Evolutionary conservation across 192 early-diverging fungal species (phyloP).

Genomic region (Backusella westeae): DNA sequence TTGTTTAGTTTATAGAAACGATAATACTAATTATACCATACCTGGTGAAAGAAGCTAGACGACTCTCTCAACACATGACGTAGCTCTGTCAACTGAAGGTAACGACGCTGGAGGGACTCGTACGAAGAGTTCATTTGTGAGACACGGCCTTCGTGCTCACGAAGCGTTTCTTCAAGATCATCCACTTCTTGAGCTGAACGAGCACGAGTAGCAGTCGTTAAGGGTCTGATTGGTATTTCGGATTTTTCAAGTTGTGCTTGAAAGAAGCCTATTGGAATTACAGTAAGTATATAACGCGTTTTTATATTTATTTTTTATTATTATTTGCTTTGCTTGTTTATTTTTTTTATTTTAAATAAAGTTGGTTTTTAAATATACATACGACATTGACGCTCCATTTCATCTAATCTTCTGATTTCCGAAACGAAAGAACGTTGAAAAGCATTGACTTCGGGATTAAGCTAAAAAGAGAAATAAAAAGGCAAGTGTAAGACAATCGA

Average conservation of each 20-base stretch:
- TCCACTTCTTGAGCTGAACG: constrained; percentile 90
- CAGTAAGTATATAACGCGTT: background rate
- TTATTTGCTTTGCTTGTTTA: background rate
- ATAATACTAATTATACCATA: constrained; percentile 14
- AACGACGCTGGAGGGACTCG: constrained; percentile 84
- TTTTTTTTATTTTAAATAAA: background rate
- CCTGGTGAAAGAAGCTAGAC: constrained; percentile 76
- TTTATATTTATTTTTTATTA: background rate
- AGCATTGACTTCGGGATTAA: constrained; percentile 92
- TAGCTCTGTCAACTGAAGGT: constrained; percentile 87
- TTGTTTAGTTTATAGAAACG: no score
- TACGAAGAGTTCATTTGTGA: constrained; percentile 84
- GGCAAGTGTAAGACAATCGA: background rate
- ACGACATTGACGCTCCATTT: constrained; percentile 96
- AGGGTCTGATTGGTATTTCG: constrained; percentile 57
- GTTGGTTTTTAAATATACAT: constrained; percentile 32
- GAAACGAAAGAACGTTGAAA: constrained; percentile 96
- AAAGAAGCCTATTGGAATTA: constrained; percentile 67
- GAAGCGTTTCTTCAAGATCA: constrained; percentile 81
- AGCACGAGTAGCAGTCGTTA: constrained; percentile 53
- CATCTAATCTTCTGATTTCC: constrained; percentile 94
- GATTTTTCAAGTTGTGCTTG: constrained; percentile 74
- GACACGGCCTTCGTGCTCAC: constrained; percentile 80
- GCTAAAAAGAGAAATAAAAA: constrained; percentile 48
- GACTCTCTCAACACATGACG: constrained; percentile 89